Percentiles rank a stretch among this genome's conserved stretches.
Conservation (phyloP, 2,329 filamentous ascomycete species). For the Exophiala mesophila region DNA sequence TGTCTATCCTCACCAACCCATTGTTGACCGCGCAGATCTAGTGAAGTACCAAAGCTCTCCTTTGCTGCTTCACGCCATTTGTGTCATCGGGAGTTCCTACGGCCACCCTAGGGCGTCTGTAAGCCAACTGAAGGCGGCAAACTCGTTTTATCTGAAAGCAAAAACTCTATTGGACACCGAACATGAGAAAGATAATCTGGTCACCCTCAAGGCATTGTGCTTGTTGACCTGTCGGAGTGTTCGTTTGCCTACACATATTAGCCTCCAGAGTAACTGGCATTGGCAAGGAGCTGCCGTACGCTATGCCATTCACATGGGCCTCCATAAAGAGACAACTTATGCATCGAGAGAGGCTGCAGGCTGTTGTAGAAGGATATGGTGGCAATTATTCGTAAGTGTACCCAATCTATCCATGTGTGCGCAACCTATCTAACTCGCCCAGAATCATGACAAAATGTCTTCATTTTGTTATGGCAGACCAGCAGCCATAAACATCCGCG, state of each 20-base stretch:
- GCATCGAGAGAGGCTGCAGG: constrained; percentile 9
- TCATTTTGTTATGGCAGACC: constrained; percentile 16
- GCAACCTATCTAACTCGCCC: constrained; percentile 1
- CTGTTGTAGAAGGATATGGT: constrained; percentile 15
- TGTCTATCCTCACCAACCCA: constrained; percentile 9
- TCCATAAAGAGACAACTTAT: constrained; percentile 16
- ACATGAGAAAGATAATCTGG: constrained; percentile 13
- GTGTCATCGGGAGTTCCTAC: constrained; percentile 11
- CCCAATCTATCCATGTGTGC: not conserved
- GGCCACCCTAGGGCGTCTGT: constrained; percentile 10
- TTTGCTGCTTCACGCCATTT: constrained; percentile 10
- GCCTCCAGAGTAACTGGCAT: constrained; percentile 12
- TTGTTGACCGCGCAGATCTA: constrained; percentile 11
- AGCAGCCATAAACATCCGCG: constrained; percentile 9
- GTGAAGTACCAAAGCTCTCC: constrained; percentile 6
- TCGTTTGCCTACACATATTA: constrained; percentile 5
- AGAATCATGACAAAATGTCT: constrained; percentile 15
- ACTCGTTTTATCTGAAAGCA: constrained; percentile 12
- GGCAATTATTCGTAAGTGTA: constrained; percentile 14
- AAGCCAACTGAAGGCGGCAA: constrained; percentile 13
- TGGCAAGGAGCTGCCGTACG: constrained; percentile 9
- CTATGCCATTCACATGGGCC: constrained; percentile 14
- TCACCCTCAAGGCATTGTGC: constrained; percentile 11
- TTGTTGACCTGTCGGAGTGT: constrained; percentile 13
- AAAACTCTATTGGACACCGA: constrained; percentile 11